Evolutionary conservation across 352 stramenopile species (phyloP).

Genomic region (Phytophthora nicotianae): DNA sequence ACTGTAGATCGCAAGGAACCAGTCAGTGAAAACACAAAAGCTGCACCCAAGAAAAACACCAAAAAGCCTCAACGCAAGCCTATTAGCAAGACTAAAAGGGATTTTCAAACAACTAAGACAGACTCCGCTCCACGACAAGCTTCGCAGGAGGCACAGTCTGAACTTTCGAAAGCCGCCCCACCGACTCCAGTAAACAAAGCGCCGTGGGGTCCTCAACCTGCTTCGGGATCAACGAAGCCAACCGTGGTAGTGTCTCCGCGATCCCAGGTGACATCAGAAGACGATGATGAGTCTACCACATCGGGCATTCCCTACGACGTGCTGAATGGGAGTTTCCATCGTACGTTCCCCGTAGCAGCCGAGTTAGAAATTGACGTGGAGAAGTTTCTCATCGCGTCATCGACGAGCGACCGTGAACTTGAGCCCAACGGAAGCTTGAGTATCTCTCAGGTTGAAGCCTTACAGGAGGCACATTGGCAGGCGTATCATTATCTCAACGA

Average conservation of each 20-base stretch:
- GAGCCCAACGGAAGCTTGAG: conserved; percentile 64
- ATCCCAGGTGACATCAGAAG: conserved; percentile 25
- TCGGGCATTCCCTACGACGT: conserved; percentile 47
- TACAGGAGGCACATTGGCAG: conserved; percentile 83
- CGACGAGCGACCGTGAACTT: conserved; percentile 43
- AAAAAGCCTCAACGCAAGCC: conserved; percentile 11
- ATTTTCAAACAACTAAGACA: conserved; percentile 4
- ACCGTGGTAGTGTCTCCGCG: conserved; percentile 9
- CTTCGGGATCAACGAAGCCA: conserved; percentile 2
- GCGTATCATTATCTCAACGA: conserved; percentile 85
- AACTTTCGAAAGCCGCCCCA: conserved; percentile 1
- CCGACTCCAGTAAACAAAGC: not conserved
- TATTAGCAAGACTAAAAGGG: conserved; percentile 14
- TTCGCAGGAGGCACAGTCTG: not conserved
- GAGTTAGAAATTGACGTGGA: conserved; percentile 80
- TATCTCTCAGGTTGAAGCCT: conserved; percentile 81
- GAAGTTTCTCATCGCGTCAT: conserved; percentile 76
- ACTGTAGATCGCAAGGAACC: conserved; percentile 33
- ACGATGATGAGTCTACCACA: conserved; percentile 11
- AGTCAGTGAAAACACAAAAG: conserved; percentile 6
- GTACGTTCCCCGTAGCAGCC: conserved; percentile 69
- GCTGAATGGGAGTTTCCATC: conserved; percentile 62
- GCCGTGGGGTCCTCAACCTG: conserved; percentile 15
- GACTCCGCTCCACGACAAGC: not conserved
- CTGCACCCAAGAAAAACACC: not conserved